phyloP scores from a whole-genome alignment of 495 filamentous ascomycete species.

The Aspergillus indologenus region DNA sequence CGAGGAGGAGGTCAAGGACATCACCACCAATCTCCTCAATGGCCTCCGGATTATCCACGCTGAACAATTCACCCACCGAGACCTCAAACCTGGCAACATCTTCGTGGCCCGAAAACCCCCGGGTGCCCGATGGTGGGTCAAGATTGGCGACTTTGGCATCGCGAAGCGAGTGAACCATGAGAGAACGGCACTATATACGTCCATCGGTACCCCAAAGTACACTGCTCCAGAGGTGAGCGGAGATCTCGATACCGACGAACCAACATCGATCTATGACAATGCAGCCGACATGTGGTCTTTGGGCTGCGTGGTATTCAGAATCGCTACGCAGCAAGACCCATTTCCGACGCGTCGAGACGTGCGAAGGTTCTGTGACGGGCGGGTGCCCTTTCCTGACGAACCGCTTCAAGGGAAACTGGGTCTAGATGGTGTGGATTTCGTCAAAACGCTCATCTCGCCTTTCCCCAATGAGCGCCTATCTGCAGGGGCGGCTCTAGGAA shows the following conservation, averaged over 20 bases:
- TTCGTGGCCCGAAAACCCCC: background rate
- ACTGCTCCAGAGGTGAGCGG: background rate
- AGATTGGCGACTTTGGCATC: slow-evolving; percentile 3
- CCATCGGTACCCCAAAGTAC: background rate
- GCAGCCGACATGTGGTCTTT: slow-evolving; percentile 1
- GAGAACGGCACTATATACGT: background rate
- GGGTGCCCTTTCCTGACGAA: background rate
- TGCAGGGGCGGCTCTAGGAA: background rate
- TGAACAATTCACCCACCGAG: background rate
- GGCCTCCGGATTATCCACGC: slow-evolving; percentile 1
- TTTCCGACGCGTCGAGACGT: background rate
- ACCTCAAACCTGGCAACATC: slow-evolving; percentile 1
- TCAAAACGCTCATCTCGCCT: background rate
- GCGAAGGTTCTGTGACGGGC: background rate
- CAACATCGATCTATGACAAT: background rate
- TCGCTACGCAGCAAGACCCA: background rate
- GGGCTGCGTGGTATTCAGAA: background rate
- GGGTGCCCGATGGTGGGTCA: background rate
- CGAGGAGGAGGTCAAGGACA: slow-evolving; percentile 2
- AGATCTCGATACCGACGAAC: background rate
- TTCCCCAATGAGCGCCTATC: background rate
- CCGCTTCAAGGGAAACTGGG: background rate
- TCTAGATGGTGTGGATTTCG: background rate
- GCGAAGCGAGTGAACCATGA: slow-evolving; percentile 1
- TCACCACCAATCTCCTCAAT: background rate